Conservation (phyloP, 1,139 yeast genomes). For the Geotrichum australiense region DNA sequence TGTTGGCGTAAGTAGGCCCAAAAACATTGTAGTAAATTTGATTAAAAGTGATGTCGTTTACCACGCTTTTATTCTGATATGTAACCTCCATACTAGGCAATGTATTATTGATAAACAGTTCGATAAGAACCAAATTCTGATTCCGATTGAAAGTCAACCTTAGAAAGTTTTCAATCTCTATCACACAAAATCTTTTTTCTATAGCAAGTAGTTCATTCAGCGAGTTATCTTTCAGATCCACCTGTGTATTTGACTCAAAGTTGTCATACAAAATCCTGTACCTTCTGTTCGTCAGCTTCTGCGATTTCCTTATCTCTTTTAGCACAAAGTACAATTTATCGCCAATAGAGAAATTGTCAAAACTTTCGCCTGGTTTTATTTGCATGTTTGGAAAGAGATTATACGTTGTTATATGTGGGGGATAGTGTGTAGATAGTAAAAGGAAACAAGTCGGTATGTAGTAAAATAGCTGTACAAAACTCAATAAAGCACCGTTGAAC, state of each 20-base stretch:
- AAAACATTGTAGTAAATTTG: conserved; percentile 29
- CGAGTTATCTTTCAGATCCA: conserved; percentile 2
- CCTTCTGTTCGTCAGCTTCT: neutral
- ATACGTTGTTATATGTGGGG: too few species aligned
- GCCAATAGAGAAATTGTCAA: conserved; percentile 4
- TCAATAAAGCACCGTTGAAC: too few species aligned
- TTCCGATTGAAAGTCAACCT: conserved; percentile 3
- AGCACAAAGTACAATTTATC: conserved; percentile 2
- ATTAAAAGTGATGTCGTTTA: conserved; percentile 20
- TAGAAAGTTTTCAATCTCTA: conserved; percentile 1
- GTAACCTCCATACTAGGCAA: neutral
- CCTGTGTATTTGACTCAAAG: neutral
- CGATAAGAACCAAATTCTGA: conserved; percentile 1
- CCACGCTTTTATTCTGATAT: conserved; percentile 1
- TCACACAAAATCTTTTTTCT: neutral
- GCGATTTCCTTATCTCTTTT: conserved; percentile 1
- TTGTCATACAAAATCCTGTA: conserved; percentile 1
- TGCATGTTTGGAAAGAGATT: too few species aligned
- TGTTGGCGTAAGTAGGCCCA: conserved; percentile 34
- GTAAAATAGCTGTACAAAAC: too few species aligned
- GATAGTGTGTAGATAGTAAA: too few species aligned
- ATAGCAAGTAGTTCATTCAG: neutral
- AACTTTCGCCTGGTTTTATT: conserved; percentile 5
- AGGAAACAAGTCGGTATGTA: too few species aligned
- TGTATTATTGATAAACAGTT: neutral